phyloP scores from a whole-genome alignment of 768 basidiomycete genomes.

The Agaricus bisporus region DNA sequence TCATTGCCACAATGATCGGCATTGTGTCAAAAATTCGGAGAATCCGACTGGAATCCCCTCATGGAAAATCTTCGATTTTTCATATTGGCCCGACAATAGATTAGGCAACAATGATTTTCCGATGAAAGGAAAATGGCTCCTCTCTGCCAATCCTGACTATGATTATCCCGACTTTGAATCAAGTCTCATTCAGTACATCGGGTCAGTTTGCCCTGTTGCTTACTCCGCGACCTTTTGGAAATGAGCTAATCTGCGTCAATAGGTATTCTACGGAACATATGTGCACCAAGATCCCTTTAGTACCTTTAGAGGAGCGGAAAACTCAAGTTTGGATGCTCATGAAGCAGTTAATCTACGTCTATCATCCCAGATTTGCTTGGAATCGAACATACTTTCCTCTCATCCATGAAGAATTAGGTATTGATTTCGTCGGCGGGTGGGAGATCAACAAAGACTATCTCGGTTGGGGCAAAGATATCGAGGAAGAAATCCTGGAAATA shows the following conservation, averaged over 20 bases:
- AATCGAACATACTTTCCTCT: constrained; percentile 18
- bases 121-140: constrained; percentile 25
- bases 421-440: constrained; percentile 21
- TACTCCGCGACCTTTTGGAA: constrained; percentile 2
- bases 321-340: constrained; percentile 23
- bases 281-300: constrained; percentile 17
- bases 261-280: constrained; percentile 28
- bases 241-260: neutral
- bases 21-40: constrained; percentile 21
- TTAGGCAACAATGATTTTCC: constrained; percentile 6
- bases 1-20: constrained; percentile 18
- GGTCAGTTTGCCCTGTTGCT: constrained; percentile 6
- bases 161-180: constrained; percentile 9
- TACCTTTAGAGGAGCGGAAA: constrained; percentile 20
- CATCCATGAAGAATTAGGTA: constrained; percentile 13
- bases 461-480: constrained; percentile 16
- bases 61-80: constrained; percentile 30
- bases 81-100: constrained; percentile 17
- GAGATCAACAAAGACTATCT: constrained; percentile 17
- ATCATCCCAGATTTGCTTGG: constrained; percentile 21
- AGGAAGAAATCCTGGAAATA: constrained; percentile 18
- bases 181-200: constrained; percentile 21
- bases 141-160: constrained; percentile 24
- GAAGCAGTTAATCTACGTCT: constrained; percentile 23
- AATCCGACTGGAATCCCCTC: constrained; percentile 29